A percentile compares a stretch with the other conserved stretches of the same genome.
Conservation (phyloP, 1,284 basidiomycete species). For the Fistulina hepatica region DNA sequence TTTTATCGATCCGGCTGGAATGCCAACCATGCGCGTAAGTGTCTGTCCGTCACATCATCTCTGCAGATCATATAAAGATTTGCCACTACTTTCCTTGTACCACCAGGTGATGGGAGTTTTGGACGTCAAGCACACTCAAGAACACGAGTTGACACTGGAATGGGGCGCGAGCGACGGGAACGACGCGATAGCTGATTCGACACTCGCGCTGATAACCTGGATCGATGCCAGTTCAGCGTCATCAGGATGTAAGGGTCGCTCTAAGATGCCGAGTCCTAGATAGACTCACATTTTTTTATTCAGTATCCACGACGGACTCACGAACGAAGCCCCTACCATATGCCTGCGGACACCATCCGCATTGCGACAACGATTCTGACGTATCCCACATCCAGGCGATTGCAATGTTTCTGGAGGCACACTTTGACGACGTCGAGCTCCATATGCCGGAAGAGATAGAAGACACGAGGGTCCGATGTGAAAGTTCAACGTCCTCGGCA, state of each 20-base stretch:
- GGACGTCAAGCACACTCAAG: conserved; percentile 73
- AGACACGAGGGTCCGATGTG: no score
- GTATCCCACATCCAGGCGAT: conserved; percentile 65
- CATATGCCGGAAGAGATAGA: conserved; percentile 50
- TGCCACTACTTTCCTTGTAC: no score
- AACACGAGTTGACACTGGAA: conserved; percentile 79
- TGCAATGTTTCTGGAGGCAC: conserved; percentile 87
- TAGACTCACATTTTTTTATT: no score
- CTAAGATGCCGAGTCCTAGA: no score
- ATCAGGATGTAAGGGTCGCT: conserved; percentile 84
- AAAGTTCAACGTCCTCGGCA: no score
- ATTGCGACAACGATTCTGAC: conserved; percentile 32
- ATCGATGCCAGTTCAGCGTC: conserved; percentile 94
- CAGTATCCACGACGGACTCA: no score
- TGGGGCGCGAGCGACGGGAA: conserved; percentile 94
- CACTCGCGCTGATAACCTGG: conserved; percentile 81
- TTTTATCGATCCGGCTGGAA: conserved; percentile 68
- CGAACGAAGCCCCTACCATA: conserved; percentile 43
- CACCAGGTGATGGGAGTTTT: conserved; percentile 84
- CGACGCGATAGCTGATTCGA: conserved; percentile 98
- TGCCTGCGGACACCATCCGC: conserved; percentile 48
- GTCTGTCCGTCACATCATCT: no score
- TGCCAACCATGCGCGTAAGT: conserved; percentile 67
- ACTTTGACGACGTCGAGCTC: conserved; percentile 87
- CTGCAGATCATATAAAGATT: no score